phyloP scores from a whole-genome alignment of 2,329 filamentous ascomycete genomes.

The Cladosporium sp. region DNA sequence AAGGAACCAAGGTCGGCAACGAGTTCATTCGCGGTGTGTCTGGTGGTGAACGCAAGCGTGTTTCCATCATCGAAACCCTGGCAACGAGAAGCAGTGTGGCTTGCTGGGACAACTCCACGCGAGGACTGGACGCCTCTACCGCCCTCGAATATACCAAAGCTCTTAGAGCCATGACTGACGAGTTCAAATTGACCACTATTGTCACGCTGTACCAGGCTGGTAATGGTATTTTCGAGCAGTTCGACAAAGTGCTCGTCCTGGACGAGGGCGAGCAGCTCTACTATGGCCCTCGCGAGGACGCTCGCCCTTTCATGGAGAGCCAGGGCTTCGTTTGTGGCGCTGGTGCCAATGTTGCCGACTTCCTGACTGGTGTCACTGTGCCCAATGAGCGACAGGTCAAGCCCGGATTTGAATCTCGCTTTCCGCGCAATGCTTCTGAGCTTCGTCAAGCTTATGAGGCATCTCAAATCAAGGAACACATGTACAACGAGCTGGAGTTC shows the following conservation, averaged over 20 bases:
- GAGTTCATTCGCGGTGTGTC: constrained; percentile 70
- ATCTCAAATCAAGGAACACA: constrained; percentile 46
- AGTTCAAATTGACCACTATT: constrained; percentile 55
- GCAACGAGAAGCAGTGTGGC: constrained; percentile 55
- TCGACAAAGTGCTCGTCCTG: constrained; percentile 66
- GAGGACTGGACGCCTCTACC: constrained; percentile 62
- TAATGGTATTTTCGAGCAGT: constrained; percentile 64
- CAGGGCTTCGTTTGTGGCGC: constrained; percentile 60
- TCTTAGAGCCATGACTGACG: constrained; percentile 60
- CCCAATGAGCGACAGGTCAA: constrained; percentile 44
- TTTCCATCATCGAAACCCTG: constrained; percentile 62
- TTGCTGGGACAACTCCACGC: constrained; percentile 64
- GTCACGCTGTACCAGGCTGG: constrained; percentile 66
- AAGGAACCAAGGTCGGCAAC: constrained; percentile 77
- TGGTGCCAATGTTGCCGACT: constrained; percentile 62
- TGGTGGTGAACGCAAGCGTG: constrained; percentile 59
- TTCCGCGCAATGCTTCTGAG: constrained; percentile 40
- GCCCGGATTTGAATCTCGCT: constrained; percentile 39
- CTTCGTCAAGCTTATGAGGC: constrained; percentile 50
- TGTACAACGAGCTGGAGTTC: constrained; percentile 55
- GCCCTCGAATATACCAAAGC: constrained; percentile 52
- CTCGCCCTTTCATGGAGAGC: constrained; percentile 59
- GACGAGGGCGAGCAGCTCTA: constrained; percentile 63
- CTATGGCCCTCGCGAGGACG: constrained; percentile 57
- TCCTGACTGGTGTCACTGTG: constrained; percentile 60